Percentiles rank a stretch among this genome's conserved stretches.
Conservation (phyloP, 2,329 filamentous ascomycete genomes). For the Acephala macrosclerotiorum region DNA sequence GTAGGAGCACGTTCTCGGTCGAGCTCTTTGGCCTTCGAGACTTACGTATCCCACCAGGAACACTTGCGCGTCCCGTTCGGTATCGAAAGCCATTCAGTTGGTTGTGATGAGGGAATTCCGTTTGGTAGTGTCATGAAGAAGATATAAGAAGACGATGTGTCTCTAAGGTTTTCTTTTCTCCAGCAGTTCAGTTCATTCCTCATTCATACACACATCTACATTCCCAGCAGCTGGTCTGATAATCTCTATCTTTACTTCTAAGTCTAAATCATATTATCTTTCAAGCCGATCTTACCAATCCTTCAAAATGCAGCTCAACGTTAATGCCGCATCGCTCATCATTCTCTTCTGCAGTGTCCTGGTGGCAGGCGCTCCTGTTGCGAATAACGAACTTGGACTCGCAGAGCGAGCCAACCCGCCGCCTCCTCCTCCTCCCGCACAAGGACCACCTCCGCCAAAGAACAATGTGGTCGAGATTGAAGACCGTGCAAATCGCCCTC, state of each 20-base stretch:
- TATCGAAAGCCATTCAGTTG: not conserved
- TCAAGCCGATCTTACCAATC: constrained; percentile 8
- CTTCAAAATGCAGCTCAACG: constrained; percentile 17
- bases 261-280: constrained; percentile 2
- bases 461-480: constrained; percentile 6
- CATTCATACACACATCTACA: not conserved
- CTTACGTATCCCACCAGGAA: constrained; percentile 1
- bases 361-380: constrained; percentile 12
- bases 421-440: constrained; percentile 9
- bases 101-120: not conserved
- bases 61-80: not conserved
- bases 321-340: constrained; percentile 14
- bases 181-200: not conserved
- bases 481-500: constrained; percentile 3
- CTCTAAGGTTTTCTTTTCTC: not conserved
- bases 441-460: not conserved
- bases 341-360: constrained; percentile 13
- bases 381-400: constrained; percentile 10
- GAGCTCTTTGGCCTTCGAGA: not conserved
- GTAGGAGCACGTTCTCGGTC: not conserved
- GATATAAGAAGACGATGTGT: not conserved
- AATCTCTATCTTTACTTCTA: not conserved
- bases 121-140: not conserved
- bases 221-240: constrained; percentile 13
- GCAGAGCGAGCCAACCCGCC: constrained; percentile 3